Conservation (phyloP, 2,329 filamentous ascomycete species). For the Xylaria sp. region DNA sequence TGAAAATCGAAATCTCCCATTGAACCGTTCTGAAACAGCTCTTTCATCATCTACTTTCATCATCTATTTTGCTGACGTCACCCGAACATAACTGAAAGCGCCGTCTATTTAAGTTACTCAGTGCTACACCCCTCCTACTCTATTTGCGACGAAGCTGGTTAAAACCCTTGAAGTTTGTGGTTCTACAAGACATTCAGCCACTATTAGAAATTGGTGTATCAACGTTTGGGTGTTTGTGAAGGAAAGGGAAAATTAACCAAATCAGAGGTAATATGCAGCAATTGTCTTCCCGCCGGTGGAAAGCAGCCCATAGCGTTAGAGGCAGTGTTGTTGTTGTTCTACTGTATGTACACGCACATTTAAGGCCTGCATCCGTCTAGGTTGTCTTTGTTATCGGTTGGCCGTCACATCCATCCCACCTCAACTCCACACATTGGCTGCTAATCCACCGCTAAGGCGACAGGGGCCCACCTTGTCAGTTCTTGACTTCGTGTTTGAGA, state of each 20-base stretch:
- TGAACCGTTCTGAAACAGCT: constrained; percentile 20
- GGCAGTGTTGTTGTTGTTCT: no score
- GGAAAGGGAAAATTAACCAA: neutral
- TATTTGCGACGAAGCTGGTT: constrained; percentile 10
- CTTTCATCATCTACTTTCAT: no score
- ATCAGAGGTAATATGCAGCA: no score
- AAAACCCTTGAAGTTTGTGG: no score
- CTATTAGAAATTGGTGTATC: no score
- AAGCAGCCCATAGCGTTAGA: neutral
- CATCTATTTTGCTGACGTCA: constrained; percentile 22
- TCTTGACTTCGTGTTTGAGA: constrained; percentile 19
- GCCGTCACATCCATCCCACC: constrained; percentile 10
- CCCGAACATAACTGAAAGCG: neutral
- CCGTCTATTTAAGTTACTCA: no score
- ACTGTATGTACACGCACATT: neutral
- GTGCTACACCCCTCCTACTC: constrained; percentile 1
- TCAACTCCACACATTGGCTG: neutral
- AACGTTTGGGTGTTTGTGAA: no score
- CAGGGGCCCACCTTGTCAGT: neutral
- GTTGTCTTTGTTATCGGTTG: constrained; percentile 15
- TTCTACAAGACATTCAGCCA: no score
- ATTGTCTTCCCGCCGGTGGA: neutral
- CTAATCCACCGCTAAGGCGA: constrained; percentile 1
- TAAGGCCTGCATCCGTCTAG: constrained; percentile 2
- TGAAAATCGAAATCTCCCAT: constrained; percentile 4